A percentile compares a stretch with the other conserved stretches of the same genome.
Conservation (phyloP, 2,329 filamentous ascomycete species). For the Xylariaceae sp. region DNA sequence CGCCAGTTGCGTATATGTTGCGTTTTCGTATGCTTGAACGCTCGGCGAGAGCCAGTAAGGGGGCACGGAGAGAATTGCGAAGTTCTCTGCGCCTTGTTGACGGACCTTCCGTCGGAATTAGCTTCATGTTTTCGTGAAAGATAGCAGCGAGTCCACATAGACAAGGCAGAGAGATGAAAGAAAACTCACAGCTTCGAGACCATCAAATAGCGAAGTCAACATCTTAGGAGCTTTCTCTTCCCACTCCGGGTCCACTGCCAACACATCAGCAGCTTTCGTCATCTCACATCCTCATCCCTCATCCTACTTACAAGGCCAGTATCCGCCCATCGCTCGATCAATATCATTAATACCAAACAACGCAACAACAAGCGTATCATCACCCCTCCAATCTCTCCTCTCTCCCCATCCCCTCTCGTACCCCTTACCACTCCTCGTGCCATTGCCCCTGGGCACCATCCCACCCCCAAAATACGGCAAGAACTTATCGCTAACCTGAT, state of each 20-base stretch:
- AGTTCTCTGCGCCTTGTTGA: conserved; percentile 8
- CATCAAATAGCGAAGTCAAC: conserved; percentile 7
- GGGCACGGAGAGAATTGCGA: conserved; percentile 10
- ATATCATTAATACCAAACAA: conserved; percentile 15
- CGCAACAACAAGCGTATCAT: conserved; percentile 7
- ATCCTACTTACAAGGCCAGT: conserved; percentile 11
- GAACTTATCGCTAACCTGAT: conserved; percentile 13
- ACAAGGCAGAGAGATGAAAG: background rate
- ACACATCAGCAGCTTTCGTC: background rate
- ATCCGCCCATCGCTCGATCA: conserved; percentile 14
- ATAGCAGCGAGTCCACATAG: no score
- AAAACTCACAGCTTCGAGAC: conserved; percentile 5
- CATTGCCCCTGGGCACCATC: conserved; percentile 2
- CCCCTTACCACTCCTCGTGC: background rate
- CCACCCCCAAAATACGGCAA: conserved; percentile 11
- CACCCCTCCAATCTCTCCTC: conserved; percentile 6
- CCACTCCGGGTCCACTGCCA: conserved; percentile 9
- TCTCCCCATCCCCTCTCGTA: conserved; percentile 6
- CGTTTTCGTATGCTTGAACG: conserved; percentile 9
- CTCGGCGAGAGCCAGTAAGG: conserved; percentile 12
- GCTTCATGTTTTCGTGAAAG: no score
- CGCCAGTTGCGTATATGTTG: conserved; percentile 8
- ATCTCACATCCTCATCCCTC: background rate
- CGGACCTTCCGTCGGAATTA: no score
- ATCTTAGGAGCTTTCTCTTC: conserved; percentile 9